phyloP scores from a whole-genome alignment of 2,329 filamentous ascomycete genomes.

The Pestalotiopsis sp. region DNA sequence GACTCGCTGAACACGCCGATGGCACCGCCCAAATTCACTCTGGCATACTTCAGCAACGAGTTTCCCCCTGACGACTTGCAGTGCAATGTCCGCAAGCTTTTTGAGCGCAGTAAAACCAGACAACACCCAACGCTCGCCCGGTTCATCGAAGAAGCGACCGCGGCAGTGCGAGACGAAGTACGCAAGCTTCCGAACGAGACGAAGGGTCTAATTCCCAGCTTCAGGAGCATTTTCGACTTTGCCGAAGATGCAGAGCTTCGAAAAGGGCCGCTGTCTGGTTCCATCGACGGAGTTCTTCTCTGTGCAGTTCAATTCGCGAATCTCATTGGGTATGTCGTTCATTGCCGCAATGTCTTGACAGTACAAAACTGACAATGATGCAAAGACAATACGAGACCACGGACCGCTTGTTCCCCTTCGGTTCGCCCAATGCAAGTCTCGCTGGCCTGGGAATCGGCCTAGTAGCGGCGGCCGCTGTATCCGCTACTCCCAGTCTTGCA shows the following conservation, averaged over 20 bases:
- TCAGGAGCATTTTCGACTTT: conserved; percentile 36
- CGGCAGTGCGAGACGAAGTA: conserved; percentile 40
- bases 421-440: conserved; percentile 27
- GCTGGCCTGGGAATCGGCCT: conserved; percentile 46
- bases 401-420: conserved; percentile 19
- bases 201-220: conserved; percentile 32
- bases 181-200: conserved; percentile 26
- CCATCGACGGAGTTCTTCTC: conserved; percentile 46
- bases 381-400: conserved; percentile 12
- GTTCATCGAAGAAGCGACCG: conserved; percentile 41
- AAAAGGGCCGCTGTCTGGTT: conserved; percentile 38
- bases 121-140: conserved; percentile 34
- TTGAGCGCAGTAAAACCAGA: conserved; percentile 37
- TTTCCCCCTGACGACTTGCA: conserved; percentile 45
- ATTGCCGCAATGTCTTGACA: background rate
- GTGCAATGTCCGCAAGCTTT: background rate
- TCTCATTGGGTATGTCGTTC: conserved; percentile 43
- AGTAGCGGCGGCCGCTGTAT: conserved; percentile 40
- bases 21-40: conserved; percentile 24
- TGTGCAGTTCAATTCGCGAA: conserved; percentile 38
- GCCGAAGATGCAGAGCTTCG: conserved; percentile 36
- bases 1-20: background rate
- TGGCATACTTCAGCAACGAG: conserved; percentile 48
- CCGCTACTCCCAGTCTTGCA: conserved; percentile 35
- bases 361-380: background rate